Evolutionary conservation across 176 grass and related monocot genomes (phyloP).

Genomic region (maize (Zea mays)): DNA sequence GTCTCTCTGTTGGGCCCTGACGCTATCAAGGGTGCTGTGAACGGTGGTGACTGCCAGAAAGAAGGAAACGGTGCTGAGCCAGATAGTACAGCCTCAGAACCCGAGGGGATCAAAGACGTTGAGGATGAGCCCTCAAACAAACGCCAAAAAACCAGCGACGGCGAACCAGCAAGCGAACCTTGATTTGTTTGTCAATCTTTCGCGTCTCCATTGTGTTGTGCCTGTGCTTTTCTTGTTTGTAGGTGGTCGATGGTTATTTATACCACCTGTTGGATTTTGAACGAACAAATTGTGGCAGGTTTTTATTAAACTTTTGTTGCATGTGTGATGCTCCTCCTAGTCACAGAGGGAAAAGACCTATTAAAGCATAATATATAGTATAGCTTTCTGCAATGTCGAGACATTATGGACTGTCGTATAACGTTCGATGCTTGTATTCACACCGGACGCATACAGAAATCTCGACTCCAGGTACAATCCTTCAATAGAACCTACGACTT

Average conservation of each 20-base stretch:
- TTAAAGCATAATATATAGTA: background rate
- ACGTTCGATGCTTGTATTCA: too few relatives aligned
- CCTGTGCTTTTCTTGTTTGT: constrained; percentile 7
- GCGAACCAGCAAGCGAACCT: constrained; percentile 36
- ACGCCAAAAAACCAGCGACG: constrained; percentile 52
- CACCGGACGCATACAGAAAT: background rate
- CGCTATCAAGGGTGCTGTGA: constrained; percentile 39
- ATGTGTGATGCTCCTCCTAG: background rate
- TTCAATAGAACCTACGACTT: constrained; percentile 12
- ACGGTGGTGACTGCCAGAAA: constrained; percentile 32
- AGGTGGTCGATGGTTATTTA: background rate
- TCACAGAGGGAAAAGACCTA: background rate
- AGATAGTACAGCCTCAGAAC: constrained; percentile 39
- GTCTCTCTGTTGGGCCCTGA: constrained; percentile 69
- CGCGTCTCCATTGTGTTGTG: background rate
- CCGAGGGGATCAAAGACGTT: constrained; percentile 5
- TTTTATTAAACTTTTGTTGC: background rate
- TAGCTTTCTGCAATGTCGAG: background rate
- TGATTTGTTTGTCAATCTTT: constrained; percentile 32
- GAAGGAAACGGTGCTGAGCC: constrained; percentile 30
- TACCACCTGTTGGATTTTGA: constrained; percentile 24
- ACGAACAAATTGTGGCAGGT: background rate
- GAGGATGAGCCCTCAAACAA: constrained; percentile 50
- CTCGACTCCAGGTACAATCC: background rate
- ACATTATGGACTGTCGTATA: background rate